Evolutionary conservation across 371 early-diverging fungal genomes (phyloP), one percentile per base, ranked within the genome.

Genomic region (Mucor ambiguus): DNA sequence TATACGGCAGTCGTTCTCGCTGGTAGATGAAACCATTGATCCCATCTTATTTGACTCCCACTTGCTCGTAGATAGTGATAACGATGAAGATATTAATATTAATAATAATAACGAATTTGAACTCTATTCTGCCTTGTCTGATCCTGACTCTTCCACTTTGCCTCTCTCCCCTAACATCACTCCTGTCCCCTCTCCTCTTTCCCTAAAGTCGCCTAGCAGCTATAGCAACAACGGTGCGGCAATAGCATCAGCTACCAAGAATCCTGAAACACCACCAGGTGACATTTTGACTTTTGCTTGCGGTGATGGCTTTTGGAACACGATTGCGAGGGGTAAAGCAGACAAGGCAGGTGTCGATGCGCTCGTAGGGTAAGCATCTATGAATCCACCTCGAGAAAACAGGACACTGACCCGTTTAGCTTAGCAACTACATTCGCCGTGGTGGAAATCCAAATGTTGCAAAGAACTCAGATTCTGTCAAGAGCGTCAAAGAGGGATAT

Each of bases 381-480:
- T 28, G 16, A n/a, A n/a, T n/a, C n/a, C 33, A 9, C 5, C 9
- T 33, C 1, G 33, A 26, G 37, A 11, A 37, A 38, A 22, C 35
- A 12, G 28, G 55, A 55, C 26, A 10, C 30, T 66, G 20, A 14
- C 14, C 20, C 20, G 9, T 37, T 20, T 7, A 2, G 7, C 29
- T 35, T 66, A 82, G 80, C 16, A 77, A 75, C n/a, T 82, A 78
- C 52, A 56, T 82, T 22, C 71, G 71, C 3, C 78, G 83, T 20
- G 83, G 80, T 20, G 83, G 83, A 6, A 72, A 73, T 35, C 78
- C 80, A 7, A 80, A 82, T 60, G 78, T 82, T 6, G 80, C 83
- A 35, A 79, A 82, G 30, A 71, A 66, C 44, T 76, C 76, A 30
- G 60, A 71, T 2, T 70, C 74, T 22, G 56, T 75, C 46, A 73